Conservation (phyloP, 331 rosid species). For the Malus hybrid region DNA sequence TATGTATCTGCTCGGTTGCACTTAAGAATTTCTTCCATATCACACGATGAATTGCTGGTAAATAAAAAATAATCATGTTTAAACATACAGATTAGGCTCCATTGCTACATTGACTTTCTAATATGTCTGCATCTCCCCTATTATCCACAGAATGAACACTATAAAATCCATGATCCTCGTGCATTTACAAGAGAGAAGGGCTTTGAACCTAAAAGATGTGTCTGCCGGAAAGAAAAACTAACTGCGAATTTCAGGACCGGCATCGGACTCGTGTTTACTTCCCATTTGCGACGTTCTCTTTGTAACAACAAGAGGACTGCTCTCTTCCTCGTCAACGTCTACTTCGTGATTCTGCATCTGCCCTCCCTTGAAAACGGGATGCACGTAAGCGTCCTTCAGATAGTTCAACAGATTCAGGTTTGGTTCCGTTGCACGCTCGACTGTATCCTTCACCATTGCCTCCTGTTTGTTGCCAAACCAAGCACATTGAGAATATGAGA, state of each 20-base stretch:
- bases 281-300: constrained; percentile 36
- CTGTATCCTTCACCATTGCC: constrained; percentile 91
- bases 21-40: no score
- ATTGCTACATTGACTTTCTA: neutral
- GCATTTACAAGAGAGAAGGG: neutral
- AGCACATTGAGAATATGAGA: neutral
- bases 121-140: neutral
- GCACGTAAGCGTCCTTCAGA: constrained; percentile 64
- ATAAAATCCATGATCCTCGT: neutral
- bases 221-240: neutral
- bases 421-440: constrained; percentile 74
- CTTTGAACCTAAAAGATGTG: neutral
- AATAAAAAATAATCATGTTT: neutral
- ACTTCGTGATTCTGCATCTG: constrained; percentile 15
- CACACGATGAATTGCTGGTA: no score
- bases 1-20: no score
- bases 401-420: constrained; percentile 57
- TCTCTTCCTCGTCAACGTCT: constrained; percentile 67
- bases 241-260: constrained; percentile 6
- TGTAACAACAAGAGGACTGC: constrained; percentile 61
- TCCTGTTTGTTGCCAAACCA: constrained; percentile 46
- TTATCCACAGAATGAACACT: neutral
- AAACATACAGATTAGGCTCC: neutral
- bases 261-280: constrained; percentile 41
- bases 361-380: constrained; percentile 57